Conservation (phyloP, 441 rosid genomes). For the Erysimum cheiri region DNA sequence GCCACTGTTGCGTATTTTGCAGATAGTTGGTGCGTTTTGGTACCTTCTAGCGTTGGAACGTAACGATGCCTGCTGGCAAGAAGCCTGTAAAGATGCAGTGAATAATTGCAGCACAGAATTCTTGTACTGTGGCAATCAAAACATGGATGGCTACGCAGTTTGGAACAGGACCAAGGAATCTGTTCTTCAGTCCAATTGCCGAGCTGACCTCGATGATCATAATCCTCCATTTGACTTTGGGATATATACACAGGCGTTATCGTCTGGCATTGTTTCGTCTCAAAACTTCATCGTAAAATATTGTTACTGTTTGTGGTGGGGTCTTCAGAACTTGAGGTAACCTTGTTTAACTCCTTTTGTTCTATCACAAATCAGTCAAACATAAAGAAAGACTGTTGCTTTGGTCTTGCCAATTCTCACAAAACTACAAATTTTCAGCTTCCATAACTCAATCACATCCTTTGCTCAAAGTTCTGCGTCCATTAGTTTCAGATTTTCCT, state of each 20-base stretch:
- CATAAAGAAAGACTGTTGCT: constrained; percentile 2
- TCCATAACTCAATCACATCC: neutral
- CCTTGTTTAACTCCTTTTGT: neutral
- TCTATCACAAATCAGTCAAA: constrained; percentile 14
- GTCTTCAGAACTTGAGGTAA: constrained; percentile 94
- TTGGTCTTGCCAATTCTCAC: neutral
- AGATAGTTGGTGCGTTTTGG: constrained; percentile 98
- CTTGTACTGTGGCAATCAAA: constrained; percentile 78
- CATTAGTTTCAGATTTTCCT: constrained; percentile 15
- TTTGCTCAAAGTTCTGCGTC: constrained; percentile 5
- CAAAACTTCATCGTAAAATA: constrained; percentile 71
- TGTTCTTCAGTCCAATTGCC: constrained; percentile 56
- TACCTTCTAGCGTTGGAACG: constrained; percentile 84
- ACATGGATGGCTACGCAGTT: constrained; percentile 49
- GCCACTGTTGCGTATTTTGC: constrained; percentile 29
- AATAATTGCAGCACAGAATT: constrained; percentile 49
- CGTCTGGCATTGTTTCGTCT: constrained; percentile 74
- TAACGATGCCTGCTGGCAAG: constrained; percentile 82
- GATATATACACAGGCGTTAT: constrained; percentile 65
- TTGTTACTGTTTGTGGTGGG: constrained; percentile 98
- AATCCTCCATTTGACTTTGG: constrained; percentile 77
- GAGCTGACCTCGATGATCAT: constrained; percentile 43
- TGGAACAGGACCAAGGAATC: constrained; percentile 53
- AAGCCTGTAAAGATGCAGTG: constrained; percentile 48
- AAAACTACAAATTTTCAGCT: constrained; percentile 5